Percentiles rank a stretch among this genome's conserved stretches.
Conservation (phyloP, 208 protist genomes). For the Histomonas meleagridis region DNA sequence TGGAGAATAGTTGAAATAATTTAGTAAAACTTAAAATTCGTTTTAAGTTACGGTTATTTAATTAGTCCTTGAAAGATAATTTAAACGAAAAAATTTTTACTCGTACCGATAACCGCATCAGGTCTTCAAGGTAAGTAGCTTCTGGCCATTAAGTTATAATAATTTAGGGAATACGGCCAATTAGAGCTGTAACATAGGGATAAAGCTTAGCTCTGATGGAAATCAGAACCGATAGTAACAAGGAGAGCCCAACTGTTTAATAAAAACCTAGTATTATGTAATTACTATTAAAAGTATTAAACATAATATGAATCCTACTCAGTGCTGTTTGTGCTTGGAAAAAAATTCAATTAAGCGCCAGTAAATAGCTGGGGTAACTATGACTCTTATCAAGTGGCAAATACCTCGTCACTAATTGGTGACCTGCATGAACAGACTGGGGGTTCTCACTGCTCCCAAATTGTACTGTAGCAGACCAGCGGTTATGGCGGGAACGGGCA, state of each 20-base stretch:
- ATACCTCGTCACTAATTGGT: conserved; percentile 69
- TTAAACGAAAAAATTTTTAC: conserved; percentile 32
- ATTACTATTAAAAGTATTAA: conserved; percentile 50
- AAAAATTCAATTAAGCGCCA: conserved; percentile 69
- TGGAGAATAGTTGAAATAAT: background rate
- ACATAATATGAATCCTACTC: conserved; percentile 70
- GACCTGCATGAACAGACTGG: conserved; percentile 65
- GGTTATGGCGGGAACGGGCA: conserved; percentile 46
- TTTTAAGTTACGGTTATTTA: background rate
- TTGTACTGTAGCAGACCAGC: conserved; percentile 50
- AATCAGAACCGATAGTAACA: conserved; percentile 62
- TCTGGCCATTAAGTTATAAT: conserved; percentile 64
- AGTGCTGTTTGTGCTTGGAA: conserved; percentile 68
- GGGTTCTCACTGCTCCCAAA: conserved; percentile 66
- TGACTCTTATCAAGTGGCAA: conserved; percentile 72
- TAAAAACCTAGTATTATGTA: conserved; percentile 70
- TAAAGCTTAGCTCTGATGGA: conserved; percentile 63
- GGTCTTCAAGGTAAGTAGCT: conserved; percentile 66
- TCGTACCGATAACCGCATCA: conserved; percentile 63
- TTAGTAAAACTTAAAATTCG: background rate
- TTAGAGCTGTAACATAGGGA: conserved; percentile 65
- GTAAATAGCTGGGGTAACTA: conserved; percentile 71
- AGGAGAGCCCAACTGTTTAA: conserved; percentile 72
- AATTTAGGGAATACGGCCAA: conserved; percentile 68
- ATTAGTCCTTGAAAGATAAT: background rate